A percentile compares a stretch with the other conserved stretches of the same genome.
These are phyloP conservation scores for Aspergillus ruber DNA, from an alignment of 2,329 filamentous ascomycete species.

Conservation along the genomic window DNA sequence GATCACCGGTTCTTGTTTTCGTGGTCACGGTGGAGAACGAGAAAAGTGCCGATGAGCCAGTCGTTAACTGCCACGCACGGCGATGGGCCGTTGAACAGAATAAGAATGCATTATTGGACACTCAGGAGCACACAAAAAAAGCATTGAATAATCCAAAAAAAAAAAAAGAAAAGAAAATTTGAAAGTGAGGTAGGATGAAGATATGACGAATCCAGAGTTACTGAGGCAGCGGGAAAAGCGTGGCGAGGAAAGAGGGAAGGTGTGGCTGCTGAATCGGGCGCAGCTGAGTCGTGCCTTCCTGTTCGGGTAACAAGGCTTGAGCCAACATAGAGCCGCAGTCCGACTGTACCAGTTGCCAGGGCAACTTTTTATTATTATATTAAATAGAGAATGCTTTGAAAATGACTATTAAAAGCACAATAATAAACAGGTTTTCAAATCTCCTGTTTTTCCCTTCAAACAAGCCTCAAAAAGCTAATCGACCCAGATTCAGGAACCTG, in stretches of 20 bases:
- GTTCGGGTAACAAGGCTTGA: not conserved
- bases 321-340: not conserved
- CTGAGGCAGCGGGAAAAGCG: conserved; percentile 1
- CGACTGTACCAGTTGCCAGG: conserved; percentile 9
- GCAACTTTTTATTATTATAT: conserved; percentile 12
- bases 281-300: not conserved
- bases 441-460: not conserved
- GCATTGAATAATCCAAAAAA: not conserved
- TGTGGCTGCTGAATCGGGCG: not conserved
- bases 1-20: no score
- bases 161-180: conserved; percentile 1
- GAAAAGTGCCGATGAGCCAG: not conserved
- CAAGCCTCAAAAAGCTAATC: conserved; percentile 3
- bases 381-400: not conserved
- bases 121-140: no score
- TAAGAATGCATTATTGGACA: not conserved
- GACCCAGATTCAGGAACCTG: not conserved
- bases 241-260: not conserved
- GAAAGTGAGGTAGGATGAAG: not conserved
- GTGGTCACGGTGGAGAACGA: not conserved
- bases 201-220: conserved; percentile 1
- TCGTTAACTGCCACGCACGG: not conserved
- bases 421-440: conserved; percentile 11
- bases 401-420: not conserved
- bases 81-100: no score